phyloP scores from a whole-genome alignment of 148 eudicot genomes.

The Rhododendron ovatum region DNA sequence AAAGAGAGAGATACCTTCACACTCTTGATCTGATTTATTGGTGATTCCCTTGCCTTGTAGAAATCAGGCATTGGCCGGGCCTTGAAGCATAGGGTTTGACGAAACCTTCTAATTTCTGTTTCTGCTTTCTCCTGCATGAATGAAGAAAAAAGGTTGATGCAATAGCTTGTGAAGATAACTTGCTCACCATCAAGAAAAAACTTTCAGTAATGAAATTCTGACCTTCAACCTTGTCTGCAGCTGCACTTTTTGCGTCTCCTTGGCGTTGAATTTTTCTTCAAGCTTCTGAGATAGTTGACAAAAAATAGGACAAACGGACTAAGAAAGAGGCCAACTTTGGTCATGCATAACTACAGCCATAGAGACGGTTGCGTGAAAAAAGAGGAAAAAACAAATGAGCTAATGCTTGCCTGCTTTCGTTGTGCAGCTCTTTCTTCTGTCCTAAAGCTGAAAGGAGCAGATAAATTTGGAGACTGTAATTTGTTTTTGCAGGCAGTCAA shows the following conservation, averaged over 20 bases:
- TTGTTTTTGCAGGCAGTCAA: constrained; percentile 40
- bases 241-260: constrained; percentile 34
- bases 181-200: not conserved
- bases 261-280: constrained; percentile 50
- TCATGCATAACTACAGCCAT: not conserved
- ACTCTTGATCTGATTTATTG: constrained; percentile 31
- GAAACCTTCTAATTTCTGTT: constrained; percentile 55
- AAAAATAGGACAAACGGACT: not conserved
- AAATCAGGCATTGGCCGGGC: constrained; percentile 62
- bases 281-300: constrained; percentile 29
- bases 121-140: constrained; percentile 70
- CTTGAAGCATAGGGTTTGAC: constrained; percentile 74
- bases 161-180: not conserved
- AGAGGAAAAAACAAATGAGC: not conserved
- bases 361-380: not conserved
- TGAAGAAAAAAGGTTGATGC: not conserved
- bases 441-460: constrained; percentile 39
- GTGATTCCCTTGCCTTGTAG: constrained; percentile 42
- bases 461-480: constrained; percentile 39
- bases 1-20: constrained; percentile 37
- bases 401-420: constrained; percentile 47
- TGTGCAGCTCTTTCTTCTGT: constrained; percentile 57
- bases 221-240: constrained; percentile 44
- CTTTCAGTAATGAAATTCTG: not conserved
- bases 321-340: not conserved